phyloP scores from a whole-genome alignment of 768 basidiomycete genomes.

The Artomyces pyxidatus region DNA sequence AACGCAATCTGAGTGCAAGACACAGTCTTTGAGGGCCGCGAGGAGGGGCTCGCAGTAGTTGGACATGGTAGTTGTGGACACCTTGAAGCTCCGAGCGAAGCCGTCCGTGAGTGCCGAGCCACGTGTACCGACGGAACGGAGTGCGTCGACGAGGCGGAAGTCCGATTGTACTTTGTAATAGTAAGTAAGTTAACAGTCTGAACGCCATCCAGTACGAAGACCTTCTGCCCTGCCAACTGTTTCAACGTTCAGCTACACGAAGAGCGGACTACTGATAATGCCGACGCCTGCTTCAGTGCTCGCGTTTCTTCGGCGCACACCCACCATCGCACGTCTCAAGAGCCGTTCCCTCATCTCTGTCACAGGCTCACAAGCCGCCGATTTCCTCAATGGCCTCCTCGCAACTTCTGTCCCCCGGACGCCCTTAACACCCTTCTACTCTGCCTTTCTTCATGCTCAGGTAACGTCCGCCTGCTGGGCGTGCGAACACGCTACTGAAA shows the following conservation, averaged over 20 bases:
- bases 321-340: slow-evolving; percentile 49
- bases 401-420: slow-evolving; percentile 39
- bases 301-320: slow-evolving; percentile 34
- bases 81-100: too few relatives aligned
- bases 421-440: slow-evolving; percentile 50
- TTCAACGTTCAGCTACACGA: too few relatives aligned
- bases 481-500: slow-evolving; percentile 12
- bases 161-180: too few relatives aligned
- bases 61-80: slow-evolving; percentile 43
- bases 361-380: slow-evolving; percentile 69
- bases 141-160: too few relatives aligned
- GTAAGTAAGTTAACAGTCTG: too few relatives aligned
- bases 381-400: slow-evolving; percentile 77
- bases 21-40: slow-evolving; percentile 72
- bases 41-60: slow-evolving; percentile 75
- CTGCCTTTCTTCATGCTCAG: slow-evolving; percentile 74
- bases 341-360: slow-evolving; percentile 66
- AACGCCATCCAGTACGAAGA: too few relatives aligned
- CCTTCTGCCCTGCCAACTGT: too few relatives aligned
- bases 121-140: background rate
- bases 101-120: too few relatives aligned
- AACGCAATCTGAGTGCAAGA: slow-evolving; percentile 84
- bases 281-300: slow-evolving; percentile 33
- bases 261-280: slow-evolving; percentile 16
- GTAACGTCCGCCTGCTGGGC: too few relatives aligned